Percentiles rank a stretch among this genome's conserved stretches.
Evolutionary conservation across 305 asterid species (phyloP).

Genomic region (Andrographis paniculata): DNA sequence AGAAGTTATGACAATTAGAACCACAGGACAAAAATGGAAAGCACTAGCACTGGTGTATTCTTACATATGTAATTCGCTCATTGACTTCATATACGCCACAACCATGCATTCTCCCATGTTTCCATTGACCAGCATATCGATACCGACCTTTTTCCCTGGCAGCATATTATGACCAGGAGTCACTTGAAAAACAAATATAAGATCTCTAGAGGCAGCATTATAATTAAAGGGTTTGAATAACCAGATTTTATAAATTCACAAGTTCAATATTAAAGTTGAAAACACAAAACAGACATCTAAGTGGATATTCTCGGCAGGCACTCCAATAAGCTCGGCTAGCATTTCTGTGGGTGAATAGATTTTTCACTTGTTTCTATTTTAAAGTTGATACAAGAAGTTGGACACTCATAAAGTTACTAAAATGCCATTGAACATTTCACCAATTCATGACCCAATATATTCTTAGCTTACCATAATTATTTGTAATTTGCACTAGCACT

Average conservation of each 20-base stretch:
- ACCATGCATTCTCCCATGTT: conserved; percentile 98
- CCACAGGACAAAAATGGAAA: conserved; percentile 9
- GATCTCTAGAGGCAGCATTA: conserved; percentile 5
- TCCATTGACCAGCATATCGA: conserved; percentile 95
- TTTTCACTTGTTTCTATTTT: neutral
- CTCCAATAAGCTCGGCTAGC: conserved; percentile 3
- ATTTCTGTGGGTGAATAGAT: neutral
- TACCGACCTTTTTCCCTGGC: conserved; percentile 94
- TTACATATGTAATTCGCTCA: conserved; percentile 66
- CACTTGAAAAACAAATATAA: conserved; percentile 11
- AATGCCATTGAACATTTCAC: neutral
- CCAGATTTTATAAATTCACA: conserved; percentile 1
- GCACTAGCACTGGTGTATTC: conserved; percentile 20
- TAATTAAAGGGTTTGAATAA: conserved; percentile 2
- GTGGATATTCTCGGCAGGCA: conserved; percentile 8
- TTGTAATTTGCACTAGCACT: neutral
- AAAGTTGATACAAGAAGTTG: neutral
- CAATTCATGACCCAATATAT: neutral
- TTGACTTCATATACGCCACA: conserved; percentile 94
- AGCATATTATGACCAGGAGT: conserved; percentile 18
- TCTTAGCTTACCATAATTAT: conserved; percentile 5
- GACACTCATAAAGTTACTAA: neutral
- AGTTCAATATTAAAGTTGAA: neutral
- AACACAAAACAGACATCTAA: conserved; percentile 2
- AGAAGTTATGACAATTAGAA: neutral